Percentiles rank a stretch among this genome's conserved stretches.
phyloP scores from a whole-genome alignment of 257 asterid species.

The Nemophila menziesii region DNA sequence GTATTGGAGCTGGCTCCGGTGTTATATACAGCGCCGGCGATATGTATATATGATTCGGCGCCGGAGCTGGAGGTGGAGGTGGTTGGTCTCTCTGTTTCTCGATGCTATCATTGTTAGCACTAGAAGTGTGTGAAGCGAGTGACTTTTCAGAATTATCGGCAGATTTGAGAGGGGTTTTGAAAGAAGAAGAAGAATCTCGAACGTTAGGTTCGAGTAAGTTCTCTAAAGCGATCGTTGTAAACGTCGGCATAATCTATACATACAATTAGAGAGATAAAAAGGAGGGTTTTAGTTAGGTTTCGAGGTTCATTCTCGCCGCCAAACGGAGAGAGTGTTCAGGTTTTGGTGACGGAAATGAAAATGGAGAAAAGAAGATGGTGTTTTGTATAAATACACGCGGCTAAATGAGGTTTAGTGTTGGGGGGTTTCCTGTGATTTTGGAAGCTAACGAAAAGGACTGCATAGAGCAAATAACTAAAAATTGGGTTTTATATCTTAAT shows the following conservation, averaged over 20 bases:
- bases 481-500: too few relatives aligned
- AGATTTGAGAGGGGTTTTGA: background rate
- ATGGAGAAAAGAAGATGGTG: background rate
- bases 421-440: background rate
- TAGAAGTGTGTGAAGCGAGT: background rate
- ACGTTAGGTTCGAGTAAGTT: conserved; percentile 45
- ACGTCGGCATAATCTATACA: conserved; percentile 37
- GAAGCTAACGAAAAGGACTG: background rate
- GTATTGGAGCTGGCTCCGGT: conserved; percentile 67
- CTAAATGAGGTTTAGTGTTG: background rate
- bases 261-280: background rate
- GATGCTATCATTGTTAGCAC: background rate
- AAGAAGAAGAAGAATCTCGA: conserved; percentile 24
- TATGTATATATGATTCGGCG: conserved; percentile 51
- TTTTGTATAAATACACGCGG: background rate
- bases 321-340: background rate
- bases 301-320: background rate
- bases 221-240: conserved; percentile 36
- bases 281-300: too few relatives aligned
- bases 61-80: too few relatives aligned
- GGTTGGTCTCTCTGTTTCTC: conserved; percentile 1
- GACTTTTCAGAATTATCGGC: background rate
- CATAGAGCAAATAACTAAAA: background rate
- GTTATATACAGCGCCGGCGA: conserved; percentile 63
- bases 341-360: background rate